Evolutionary conservation across 2,329 filamentous ascomycete genomes (phyloP).

Genomic region (Penicillium sp.): DNA sequence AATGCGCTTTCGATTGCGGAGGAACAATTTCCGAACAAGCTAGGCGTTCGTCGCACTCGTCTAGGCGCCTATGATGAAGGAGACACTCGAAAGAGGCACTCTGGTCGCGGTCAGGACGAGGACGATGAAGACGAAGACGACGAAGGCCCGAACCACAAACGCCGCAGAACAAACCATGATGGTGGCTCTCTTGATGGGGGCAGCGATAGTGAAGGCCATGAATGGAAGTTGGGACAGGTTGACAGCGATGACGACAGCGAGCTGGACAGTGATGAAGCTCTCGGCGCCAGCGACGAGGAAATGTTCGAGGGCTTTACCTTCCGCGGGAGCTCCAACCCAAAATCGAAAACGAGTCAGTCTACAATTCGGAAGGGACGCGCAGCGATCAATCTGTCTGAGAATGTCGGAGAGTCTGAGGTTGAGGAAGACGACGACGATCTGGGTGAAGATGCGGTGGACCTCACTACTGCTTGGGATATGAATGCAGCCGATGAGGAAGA

Average conservation of each 20-base stretch:
- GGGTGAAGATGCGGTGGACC: constrained; percentile 58
- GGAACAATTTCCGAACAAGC: constrained; percentile 48
- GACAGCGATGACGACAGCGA: constrained; percentile 63
- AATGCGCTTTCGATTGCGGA: constrained; percentile 63
- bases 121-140: constrained; percentile 42
- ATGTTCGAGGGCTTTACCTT: constrained; percentile 71
- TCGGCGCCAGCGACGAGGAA: constrained; percentile 84
- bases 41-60: constrained; percentile 52
- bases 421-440: constrained; percentile 54
- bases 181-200: constrained; percentile 60
- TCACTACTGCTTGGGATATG: constrained; percentile 57
- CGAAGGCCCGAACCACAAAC: constrained; percentile 42
- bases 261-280: constrained; percentile 71
- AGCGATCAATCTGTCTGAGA: constrained; percentile 49
- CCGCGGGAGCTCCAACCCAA: constrained; percentile 50
- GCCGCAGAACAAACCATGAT: constrained; percentile 35
- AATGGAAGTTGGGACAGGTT: constrained; percentile 71
- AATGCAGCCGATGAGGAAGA: constrained; percentile 41
- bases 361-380: constrained; percentile 21
- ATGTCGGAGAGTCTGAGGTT: constrained; percentile 43
- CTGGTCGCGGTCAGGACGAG: constrained; percentile 32
- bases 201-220: constrained; percentile 78
- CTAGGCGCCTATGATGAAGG: constrained; percentile 54
- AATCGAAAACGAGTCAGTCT: constrained; percentile 35
- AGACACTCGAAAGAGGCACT: constrained; percentile 34